phyloP scores from a whole-genome alignment of 495 filamentous ascomycete genomes.

The Rusavskia elegans region DNA sequence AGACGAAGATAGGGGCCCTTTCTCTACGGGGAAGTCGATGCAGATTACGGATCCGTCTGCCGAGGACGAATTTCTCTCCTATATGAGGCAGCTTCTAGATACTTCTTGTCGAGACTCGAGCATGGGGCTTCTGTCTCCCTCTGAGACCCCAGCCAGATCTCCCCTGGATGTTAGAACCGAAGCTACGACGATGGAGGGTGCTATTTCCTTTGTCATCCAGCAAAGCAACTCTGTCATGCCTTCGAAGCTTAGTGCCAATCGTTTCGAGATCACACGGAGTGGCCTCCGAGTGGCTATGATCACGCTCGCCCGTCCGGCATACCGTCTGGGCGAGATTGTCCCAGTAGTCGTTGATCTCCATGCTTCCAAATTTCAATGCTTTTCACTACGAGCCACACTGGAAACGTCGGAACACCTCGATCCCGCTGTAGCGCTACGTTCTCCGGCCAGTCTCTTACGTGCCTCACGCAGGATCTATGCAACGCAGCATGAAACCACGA shows the following conservation, averaged over 20 bases:
- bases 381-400: slow-evolving; percentile 58
- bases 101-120: slow-evolving; percentile 35
- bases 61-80: slow-evolving; percentile 50
- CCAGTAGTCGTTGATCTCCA: slow-evolving; percentile 70
- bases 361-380: slow-evolving; percentile 56
- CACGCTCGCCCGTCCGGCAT: slow-evolving; percentile 77
- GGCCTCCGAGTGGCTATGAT: slow-evolving; percentile 73
- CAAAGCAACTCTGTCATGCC: slow-evolving; percentile 48
- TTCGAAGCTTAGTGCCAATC: slow-evolving; percentile 54
- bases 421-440: slow-evolving; percentile 64
- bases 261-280: slow-evolving; percentile 87
- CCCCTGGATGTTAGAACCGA: slow-evolving; percentile 23
- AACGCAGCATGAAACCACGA: slow-evolving; percentile 57
- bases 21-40: slow-evolving; percentile 4
- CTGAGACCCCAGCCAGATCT: slow-evolving; percentile 36
- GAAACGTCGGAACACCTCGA: slow-evolving; percentile 71
- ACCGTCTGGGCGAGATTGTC: slow-evolving; percentile 77
- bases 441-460: slow-evolving; percentile 63
- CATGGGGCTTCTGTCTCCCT: slow-evolving; percentile 53
- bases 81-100: slow-evolving; percentile 66
- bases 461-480: slow-evolving; percentile 71
- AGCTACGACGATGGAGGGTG: slow-evolving; percentile 53
- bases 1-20: slow-evolving; percentile 24
- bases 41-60: slow-evolving; percentile 10
- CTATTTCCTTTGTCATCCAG: slow-evolving; percentile 82